A percentile compares a stretch with the other conserved stretches of the same genome.
These are phyloP conservation scores for Wickerhamiella azyma DNA, from an alignment of 805 yeast genomes.

Conservation along the genomic window DNA sequence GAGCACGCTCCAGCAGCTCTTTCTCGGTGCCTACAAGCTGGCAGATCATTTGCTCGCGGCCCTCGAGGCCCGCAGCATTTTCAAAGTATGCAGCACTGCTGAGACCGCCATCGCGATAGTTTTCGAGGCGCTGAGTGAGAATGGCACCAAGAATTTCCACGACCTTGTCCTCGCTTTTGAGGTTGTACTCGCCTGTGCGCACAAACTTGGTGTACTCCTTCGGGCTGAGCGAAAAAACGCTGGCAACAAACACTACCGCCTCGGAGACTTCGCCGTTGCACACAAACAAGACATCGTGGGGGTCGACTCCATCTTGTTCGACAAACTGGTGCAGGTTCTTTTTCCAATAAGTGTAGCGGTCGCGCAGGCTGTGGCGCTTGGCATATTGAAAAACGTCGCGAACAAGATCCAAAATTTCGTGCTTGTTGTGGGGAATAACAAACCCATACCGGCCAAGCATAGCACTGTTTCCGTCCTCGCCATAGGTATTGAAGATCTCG, in stretches of 20 bases:
- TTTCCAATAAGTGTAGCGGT: conserved; percentile 34
- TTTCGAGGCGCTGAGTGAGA: background rate
- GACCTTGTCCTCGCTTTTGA: conserved; percentile 13
- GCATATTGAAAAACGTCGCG: conserved; percentile 31
- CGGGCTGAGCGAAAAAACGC: conserved; percentile 4
- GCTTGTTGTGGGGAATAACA: conserved; percentile 37
- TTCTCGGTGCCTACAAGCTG: conserved; percentile 24
- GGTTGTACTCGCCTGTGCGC: conserved; percentile 10
- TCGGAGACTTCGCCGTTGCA: conserved; percentile 2
- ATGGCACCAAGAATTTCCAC: background rate
- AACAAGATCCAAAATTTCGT: conserved; percentile 48
- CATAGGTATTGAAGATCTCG: conserved; percentile 76
- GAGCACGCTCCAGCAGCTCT: conserved; percentile 18
- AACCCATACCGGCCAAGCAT: conserved; percentile 73
- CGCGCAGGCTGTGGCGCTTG: conserved; percentile 21
- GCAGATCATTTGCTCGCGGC: conserved; percentile 14
- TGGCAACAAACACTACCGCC: background rate
- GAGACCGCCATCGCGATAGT: conserved; percentile 15
- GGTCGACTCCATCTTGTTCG: conserved; percentile 3
- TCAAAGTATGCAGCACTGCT: conserved; percentile 10
- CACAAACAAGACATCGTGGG: conserved; percentile 2
- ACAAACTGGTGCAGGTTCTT: conserved; percentile 21
- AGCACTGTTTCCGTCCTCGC: conserved; percentile 52
- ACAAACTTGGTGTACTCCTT: conserved; percentile 11
- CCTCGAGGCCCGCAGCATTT: conserved; percentile 5